Evolutionary conservation across 805 yeast species (phyloP), one percentile per base, ranked within the genome.

Genomic region (Yamadazyma paraphyllophila): DNA sequence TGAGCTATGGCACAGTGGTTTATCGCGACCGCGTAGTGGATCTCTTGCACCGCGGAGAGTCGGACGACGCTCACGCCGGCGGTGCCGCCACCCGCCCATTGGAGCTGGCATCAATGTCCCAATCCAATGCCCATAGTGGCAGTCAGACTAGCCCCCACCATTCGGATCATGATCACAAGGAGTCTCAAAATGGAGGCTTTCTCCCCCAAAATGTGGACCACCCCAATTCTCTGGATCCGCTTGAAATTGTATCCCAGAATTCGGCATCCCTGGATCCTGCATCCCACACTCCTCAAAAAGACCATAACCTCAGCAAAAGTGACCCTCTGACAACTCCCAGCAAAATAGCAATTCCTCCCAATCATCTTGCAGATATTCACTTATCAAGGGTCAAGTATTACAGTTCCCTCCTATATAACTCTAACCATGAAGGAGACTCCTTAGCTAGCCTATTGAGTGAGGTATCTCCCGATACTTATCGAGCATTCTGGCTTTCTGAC

Each of bases 1-100:
- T 66, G 48, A 55, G 68, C 26, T 63, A 66, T 45, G 74, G 74
- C 2, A 58, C 65, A 7, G 60, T 67, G 11, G 50, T 55, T 24
- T 61, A 55, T 44, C 60, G 57, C 32, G 52, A 48, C 27, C 41
- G 44, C 17, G 41, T 41, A 38, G 32, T 51, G 11, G 43, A 43
- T 20, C 27, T 45, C 12, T 27, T 34, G 20, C 27, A 44, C 12
- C 45, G 32, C 13, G 31, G 13, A 11, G 13, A 29, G 4, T 10
- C 11, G 7, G 31, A 29, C 11, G 13, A 10, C 31, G 31, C 31
- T 7, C 31, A 4, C 24, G 6, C 24, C 3, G 24, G 24, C 24
- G 6, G 3, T 6, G 24, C 24, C 24, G 24, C 24, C 24, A 20
- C 6, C 6, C 24, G 24, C 24, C 24, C 24, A 20, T 20, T n/a